A percentile compares a stretch with the other conserved stretches of the same genome.
These are phyloP conservation scores for Fraxinus sp. DNA, from an alignment of 305 asterid genomes.

Conservation along the genomic window DNA sequence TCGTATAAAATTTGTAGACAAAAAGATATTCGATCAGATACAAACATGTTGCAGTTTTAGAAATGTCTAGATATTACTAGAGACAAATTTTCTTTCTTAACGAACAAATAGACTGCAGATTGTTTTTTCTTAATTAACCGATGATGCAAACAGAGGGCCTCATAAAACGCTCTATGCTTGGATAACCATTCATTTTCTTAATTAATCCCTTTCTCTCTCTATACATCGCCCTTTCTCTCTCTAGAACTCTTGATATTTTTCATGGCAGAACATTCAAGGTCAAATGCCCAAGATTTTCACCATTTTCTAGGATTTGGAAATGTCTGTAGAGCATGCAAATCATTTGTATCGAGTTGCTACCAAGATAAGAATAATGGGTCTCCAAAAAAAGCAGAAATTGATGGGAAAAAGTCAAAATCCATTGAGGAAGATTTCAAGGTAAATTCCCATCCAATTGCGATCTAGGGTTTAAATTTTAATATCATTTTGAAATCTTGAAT, in stretches of 20 bases:
- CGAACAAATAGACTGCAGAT: neutral
- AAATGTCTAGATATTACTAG: no score
- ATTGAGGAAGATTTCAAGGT: conserved; percentile 35
- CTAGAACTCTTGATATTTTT: conserved; percentile 18
- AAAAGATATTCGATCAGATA: neutral
- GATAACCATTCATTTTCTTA: conserved; percentile 25
- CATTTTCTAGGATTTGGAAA: conserved; percentile 43
- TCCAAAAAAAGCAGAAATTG: conserved; percentile 22
- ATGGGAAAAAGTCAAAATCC: conserved; percentile 29
- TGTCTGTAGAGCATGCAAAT: conserved; percentile 44
- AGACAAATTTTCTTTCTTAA: neutral
- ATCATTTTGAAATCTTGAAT: neutral
- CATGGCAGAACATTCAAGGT: conserved; percentile 57
- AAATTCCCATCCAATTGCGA: neutral
- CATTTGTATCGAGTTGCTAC: conserved; percentile 38
- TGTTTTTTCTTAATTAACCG: neutral
- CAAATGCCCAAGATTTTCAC: conserved; percentile 42
- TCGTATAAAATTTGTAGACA: no score
- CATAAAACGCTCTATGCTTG: conserved; percentile 20
- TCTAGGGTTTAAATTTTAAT: neutral
- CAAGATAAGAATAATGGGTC: conserved; percentile 23
- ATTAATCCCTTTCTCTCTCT: conserved; percentile 10
- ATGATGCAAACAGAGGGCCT: conserved; percentile 4
- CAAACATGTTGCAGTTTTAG: neutral
- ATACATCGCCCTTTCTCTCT: conserved; percentile 9